Conservation (phyloP, 768 basidiomycete genomes). For the Kwoniella bestiolae region DNA sequence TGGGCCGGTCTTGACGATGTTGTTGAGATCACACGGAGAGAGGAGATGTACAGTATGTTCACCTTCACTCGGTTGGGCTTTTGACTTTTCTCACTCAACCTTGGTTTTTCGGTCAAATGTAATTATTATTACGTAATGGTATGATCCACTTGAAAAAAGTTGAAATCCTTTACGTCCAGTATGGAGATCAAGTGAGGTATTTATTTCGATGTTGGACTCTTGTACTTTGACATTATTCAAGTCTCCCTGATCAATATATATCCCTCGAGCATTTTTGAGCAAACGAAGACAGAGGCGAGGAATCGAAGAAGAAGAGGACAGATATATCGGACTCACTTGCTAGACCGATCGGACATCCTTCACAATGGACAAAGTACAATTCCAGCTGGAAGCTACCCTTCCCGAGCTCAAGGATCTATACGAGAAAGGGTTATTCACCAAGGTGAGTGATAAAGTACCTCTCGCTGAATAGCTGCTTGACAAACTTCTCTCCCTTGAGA, state of each 20-base stretch:
- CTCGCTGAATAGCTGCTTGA: no score
- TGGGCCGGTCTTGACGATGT: no score
- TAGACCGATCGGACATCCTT: not conserved
- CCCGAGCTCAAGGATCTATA: conserved; percentile 90
- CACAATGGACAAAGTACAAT: conserved; percentile 89
- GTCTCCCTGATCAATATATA: no score
- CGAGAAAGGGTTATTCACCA: conserved; percentile 80
- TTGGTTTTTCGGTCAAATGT: not conserved
- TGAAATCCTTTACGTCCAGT: not conserved
- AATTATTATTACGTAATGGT: not conserved
- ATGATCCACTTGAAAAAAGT: not conserved
- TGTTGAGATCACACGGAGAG: no score
- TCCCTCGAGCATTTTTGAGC: not conserved
- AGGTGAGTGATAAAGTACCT: conserved; percentile 68
- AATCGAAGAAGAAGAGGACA: not conserved
- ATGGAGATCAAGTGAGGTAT: no score
- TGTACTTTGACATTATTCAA: no score
- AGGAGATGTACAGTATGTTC: no score
- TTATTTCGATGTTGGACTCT: no score
- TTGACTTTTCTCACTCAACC: not conserved
- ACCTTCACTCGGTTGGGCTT: not conserved
- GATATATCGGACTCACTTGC: no score
- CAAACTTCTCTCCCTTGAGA: no score
- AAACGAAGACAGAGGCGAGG: not conserved
- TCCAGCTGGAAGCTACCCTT: conserved; percentile 96